Evolutionary conservation across 495 filamentous ascomycete species (phyloP).

Genomic region (Aspergillus homomorphus): DNA sequence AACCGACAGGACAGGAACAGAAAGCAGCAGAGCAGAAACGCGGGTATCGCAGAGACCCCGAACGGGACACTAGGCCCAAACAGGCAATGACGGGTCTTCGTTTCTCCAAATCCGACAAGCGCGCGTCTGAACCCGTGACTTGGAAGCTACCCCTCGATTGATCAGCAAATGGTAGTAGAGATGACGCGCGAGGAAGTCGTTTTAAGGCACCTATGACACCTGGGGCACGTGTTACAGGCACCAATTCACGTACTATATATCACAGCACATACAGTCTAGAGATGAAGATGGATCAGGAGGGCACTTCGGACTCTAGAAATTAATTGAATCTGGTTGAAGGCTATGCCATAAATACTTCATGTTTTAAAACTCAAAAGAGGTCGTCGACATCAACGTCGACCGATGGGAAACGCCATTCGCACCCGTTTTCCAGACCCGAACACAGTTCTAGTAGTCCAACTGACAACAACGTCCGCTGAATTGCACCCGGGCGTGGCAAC

Average conservation of each 20-base stretch:
- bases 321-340: conserved; percentile 14
- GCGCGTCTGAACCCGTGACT: conserved; percentile 9
- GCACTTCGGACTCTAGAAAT: conserved; percentile 13
- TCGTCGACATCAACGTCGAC: conserved; percentile 36
- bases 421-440: conserved; percentile 51
- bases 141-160: conserved; percentile 6
- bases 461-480: conserved; percentile 32
- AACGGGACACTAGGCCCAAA: conserved; percentile 38
- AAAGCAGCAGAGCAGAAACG: conserved; percentile 31
- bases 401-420: conserved; percentile 48
- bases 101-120: conserved; percentile 29
- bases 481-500: conserved; percentile 21
- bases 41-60: conserved; percentile 47
- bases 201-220: background rate
- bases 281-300: background rate
- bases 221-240: background rate
- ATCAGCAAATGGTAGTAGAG: conserved; percentile 1
- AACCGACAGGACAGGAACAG: conserved; percentile 28
- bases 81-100: conserved; percentile 28
- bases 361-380: conserved; percentile 33
- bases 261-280: background rate
- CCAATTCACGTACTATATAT: background rate
- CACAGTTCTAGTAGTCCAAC: conserved; percentile 49
- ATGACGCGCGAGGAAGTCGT: too few species aligned
- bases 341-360: conserved; percentile 27